These are phyloP conservation scores for Arthrobotrys sinensis DNA, from an alignment of 2,329 filamentous ascomycete genomes.

Conservation along the genomic window DNA sequence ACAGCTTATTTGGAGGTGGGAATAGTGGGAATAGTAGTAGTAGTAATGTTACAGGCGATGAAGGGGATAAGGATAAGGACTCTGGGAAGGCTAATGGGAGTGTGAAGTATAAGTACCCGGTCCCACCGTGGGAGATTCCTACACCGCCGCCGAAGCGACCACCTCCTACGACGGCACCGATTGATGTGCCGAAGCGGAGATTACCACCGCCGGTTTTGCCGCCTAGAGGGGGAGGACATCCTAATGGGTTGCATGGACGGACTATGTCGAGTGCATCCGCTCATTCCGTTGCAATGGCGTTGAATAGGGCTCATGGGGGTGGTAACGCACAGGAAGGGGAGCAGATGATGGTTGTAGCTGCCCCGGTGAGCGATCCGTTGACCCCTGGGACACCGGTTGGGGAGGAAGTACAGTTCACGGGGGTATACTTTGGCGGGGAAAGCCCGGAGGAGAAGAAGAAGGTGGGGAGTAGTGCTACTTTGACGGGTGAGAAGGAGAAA, in stretches of 20 bases:
- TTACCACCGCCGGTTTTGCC: conserved; percentile 70
- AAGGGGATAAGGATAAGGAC: conserved; percentile 7
- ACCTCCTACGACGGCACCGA: conserved; percentile 69
- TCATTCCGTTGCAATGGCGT: conserved; percentile 59
- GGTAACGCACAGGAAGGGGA: conserved; percentile 23
- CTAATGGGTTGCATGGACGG: conserved; percentile 38
- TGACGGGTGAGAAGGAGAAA: conserved; percentile 47
- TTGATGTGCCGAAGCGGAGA: conserved; percentile 77
- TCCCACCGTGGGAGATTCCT: conserved; percentile 62
- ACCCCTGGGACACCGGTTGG: conserved; percentile 28
- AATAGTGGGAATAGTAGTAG: conserved; percentile 9
- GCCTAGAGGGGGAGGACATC: conserved; percentile 60
- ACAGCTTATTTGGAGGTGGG: conserved; percentile 2
- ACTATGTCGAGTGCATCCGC: conserved; percentile 47
- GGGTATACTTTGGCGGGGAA: conserved; percentile 56
- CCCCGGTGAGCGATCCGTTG: conserved; percentile 37
- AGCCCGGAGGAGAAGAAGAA: conserved; percentile 56
- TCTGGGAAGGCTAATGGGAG: conserved; percentile 31
- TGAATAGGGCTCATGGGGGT: conserved; percentile 55
- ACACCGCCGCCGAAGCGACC: conserved; percentile 62
- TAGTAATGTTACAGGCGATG: conserved; percentile 3
- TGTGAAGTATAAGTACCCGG: conserved; percentile 42
- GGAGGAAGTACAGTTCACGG: conserved; percentile 56
- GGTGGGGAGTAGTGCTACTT: conserved; percentile 28
- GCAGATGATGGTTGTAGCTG: conserved; percentile 60